Evolutionary conservation across 495 filamentous ascomycete species (phyloP), one percentile per base, ranked within the genome.

Genomic region (Tetracladium setigerum): DNA sequence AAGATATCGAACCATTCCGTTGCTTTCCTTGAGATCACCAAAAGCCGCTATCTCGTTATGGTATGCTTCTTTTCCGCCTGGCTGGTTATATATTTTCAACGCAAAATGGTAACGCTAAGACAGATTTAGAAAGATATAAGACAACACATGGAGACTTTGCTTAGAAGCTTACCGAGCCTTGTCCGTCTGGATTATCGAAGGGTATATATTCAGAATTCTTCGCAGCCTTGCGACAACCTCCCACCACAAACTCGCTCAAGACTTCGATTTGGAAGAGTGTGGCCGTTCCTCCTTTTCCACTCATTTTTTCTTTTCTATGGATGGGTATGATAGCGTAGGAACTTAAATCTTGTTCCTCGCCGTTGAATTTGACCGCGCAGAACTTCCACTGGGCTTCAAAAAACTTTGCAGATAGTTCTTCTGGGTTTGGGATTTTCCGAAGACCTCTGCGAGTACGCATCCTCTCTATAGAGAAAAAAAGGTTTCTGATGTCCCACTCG

Each of bases 251-350:
- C 8, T 60, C 60, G 24, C 58, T 52, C 32, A 57, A 59, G 9
- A 70, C 52, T 9, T 33, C 41, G 12, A 67, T 58, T 14, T 58
- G 54, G 32, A 51, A 62, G 1, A 70, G 54, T 27, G 47, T 31
- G 0, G 65, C 67, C 24, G 60, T 62, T 16, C 62, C 64, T 1
- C 66, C 66, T 16, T 52, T 49, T 4, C 36, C 33, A 35, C 57
- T 61, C n/a, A 58, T 51, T 14, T 30, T 30, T 5, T 61, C 33
- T 14, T 50, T 53, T 30, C 48, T 43, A 41, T 52, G 62, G 16
- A 68, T 59, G 4, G 64, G 65, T 32, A 39, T 11, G 2, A 39
- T 39, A 4, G 15, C 1, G 4, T 17, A 9, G 10, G 12, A 4
- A 18, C 4, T 1, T 15, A 39, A 9, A 17, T 39, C 13, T 14